Percentiles rank a stretch among this genome's conserved stretches.
phyloP scores from a whole-genome alignment of 805 yeast genomes.

The Ogataea pini region DNA sequence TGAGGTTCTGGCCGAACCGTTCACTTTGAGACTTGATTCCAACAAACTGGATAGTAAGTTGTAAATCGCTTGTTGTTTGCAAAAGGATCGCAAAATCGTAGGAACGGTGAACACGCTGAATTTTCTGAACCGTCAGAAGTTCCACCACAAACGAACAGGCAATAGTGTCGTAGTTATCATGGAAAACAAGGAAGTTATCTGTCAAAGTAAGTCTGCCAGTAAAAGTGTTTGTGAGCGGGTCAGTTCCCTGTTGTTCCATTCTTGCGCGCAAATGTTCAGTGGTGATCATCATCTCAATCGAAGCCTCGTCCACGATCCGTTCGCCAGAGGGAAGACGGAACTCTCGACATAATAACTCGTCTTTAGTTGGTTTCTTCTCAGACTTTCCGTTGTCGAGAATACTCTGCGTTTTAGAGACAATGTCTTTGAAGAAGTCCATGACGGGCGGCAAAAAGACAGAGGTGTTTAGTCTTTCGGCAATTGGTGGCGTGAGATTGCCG shows the following conservation, averaged over 20 bases:
- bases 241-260: slow-evolving; percentile 14
- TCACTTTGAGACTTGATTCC: slow-evolving; percentile 82
- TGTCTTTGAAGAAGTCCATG: slow-evolving; percentile 52
- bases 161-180: slow-evolving; percentile 66
- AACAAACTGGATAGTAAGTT: slow-evolving; percentile 67
- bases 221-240: slow-evolving; percentile 14
- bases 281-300: slow-evolving; percentile 57
- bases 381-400: slow-evolving; percentile 41
- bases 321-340: slow-evolving; percentile 76
- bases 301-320: slow-evolving; percentile 59
- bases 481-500: too few species aligned
- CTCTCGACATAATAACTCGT: slow-evolving; percentile 67
- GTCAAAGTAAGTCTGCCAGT: slow-evolving; percentile 70
- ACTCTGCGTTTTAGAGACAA: slow-evolving; percentile 49
- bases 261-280: slow-evolving; percentile 23
- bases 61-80: slow-evolving; percentile 63
- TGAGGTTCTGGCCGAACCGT: slow-evolving; percentile 69
- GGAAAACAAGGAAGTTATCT: slow-evolving; percentile 72
- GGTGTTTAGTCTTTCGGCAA: too few species aligned
- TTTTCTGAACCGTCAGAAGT: slow-evolving; percentile 75
- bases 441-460: neutral
- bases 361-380: slow-evolving; percentile 53
- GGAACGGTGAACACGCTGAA: slow-evolving; percentile 79
- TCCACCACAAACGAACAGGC: slow-evolving; percentile 72
- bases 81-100: slow-evolving; percentile 79